A percentile compares a stretch with the other conserved stretches of the same genome.
Evolutionary conservation across 306 rosid genomes (phyloP).

Genomic region (Cicer bijugum): DNA sequence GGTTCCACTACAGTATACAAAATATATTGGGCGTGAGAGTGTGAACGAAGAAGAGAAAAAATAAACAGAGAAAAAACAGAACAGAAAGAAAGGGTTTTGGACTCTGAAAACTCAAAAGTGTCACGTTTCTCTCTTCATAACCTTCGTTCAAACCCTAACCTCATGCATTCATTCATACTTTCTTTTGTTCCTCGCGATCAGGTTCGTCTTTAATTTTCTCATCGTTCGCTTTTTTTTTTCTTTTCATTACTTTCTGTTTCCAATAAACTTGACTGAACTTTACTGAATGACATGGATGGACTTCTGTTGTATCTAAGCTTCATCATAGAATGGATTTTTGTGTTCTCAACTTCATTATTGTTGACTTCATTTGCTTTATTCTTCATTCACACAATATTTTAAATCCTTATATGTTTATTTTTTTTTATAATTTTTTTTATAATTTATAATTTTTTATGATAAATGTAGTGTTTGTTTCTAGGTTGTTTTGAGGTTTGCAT

Average conservation of each 20-base stretch:
- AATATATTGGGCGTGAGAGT: not conserved
- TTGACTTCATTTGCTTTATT: conserved; percentile 9
- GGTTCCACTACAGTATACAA: not conserved
- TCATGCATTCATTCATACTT: not conserved
- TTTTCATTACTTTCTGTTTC: not conserved
- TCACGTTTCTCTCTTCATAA: not conserved
- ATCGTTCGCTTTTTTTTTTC: not conserved
- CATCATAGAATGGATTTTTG: not conserved
- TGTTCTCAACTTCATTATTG: not conserved
- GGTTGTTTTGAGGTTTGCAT: conserved; percentile 34
- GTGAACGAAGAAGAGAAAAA: not conserved
- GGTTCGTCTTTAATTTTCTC: conserved; percentile 36
- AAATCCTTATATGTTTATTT: not conserved
- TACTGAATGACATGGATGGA: not conserved
- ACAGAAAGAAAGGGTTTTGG: conserved; percentile 35
- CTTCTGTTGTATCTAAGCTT: not conserved
- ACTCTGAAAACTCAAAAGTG: conserved; percentile 31
- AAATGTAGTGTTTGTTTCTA: conserved; percentile 32
- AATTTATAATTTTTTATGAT: not conserved
- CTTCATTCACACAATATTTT: not conserved
- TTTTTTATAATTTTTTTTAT: not conserved
- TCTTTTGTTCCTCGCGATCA: conserved; percentile 29
- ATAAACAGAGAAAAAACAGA: conserved; percentile 3
- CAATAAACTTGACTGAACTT: not conserved
- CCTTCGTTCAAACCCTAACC: conserved; percentile 44